Evolutionary conservation across 2,329 filamentous ascomycete species (phyloP).

Genomic region (Juglanconis juglandina): DNA sequence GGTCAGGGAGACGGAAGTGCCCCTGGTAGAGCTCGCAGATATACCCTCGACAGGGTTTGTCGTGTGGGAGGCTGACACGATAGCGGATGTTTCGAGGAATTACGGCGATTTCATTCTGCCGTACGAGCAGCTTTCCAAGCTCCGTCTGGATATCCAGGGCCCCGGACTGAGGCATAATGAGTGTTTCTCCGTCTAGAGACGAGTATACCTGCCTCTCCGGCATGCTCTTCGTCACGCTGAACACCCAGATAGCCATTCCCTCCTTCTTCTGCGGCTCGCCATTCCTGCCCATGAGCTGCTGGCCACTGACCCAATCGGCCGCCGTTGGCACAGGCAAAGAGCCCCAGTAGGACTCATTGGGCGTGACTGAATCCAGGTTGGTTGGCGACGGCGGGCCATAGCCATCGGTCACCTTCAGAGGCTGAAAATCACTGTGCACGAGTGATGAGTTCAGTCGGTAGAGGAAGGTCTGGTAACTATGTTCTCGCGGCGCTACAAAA

Average conservation of each 20-base stretch:
- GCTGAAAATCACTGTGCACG: conserved; percentile 41
- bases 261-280: conserved; percentile 67
- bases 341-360: conserved; percentile 45
- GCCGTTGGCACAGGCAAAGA: conserved; percentile 53
- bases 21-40: conserved; percentile 58
- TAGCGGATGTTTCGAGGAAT: conserved; percentile 58
- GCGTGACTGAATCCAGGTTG: neutral
- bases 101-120: conserved; percentile 62
- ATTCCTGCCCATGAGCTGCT: conserved; percentile 64
- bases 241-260: conserved; percentile 66
- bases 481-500: conserved; percentile 48
- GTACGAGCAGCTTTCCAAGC: conserved; percentile 56
- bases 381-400: neutral
- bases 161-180: conserved; percentile 63
- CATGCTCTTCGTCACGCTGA: conserved; percentile 68
- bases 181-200: conserved; percentile 64
- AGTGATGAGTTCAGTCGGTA: conserved; percentile 48
- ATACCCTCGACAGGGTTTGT: conserved; percentile 55
- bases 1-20: conserved; percentile 55
- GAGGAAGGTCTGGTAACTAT: conserved; percentile 51
- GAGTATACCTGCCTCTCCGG: conserved; percentile 63
- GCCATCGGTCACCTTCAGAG: conserved; percentile 42
- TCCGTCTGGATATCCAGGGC: conserved; percentile 63
- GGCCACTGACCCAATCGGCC: conserved; percentile 35
- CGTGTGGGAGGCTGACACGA: conserved; percentile 33